Base-by-base conservation (phyloP, 768 basidiomycete species). In the Dentipellis sp. region DNA sequence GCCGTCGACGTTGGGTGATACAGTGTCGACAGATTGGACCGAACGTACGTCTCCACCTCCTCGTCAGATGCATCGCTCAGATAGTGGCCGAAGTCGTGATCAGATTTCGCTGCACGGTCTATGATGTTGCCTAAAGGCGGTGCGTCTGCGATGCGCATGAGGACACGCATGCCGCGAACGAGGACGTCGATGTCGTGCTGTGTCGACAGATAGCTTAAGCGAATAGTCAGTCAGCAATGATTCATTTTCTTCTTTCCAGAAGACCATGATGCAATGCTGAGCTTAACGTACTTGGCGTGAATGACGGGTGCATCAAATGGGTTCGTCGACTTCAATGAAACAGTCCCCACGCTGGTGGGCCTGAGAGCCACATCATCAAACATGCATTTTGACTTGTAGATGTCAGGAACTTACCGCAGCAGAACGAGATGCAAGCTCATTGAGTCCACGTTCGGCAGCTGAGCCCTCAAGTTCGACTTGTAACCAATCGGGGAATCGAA, bases 1-100 rank as follows among this genome's bases (percentile, higher is more conserved):
- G 65, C 75, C 56, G 75, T 72, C 55, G 72, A 73, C 56, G 71
- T 57, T 0, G 76, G 78, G 58, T 78, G 75, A 59, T 73, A 80
- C 29, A 76, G 49, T 2, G 78, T 76, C 51, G 74, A 70, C 10
- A 69, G 52, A 37, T 73, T 63, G 21, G 63, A 53, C 54, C 70
- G 64, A 14, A 79, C 52, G 23, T 67, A 49, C 22, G 70, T 62
- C 2, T 62, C 70, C 2, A 80, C 59, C 53, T 71, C 71, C 11
- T 66, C 58, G 50, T 73, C 75, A 40, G 58, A 65, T 40, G 69
- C 54, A 39, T 52, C 49, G 21, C 65, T 66, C 36, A 79, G 51
- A 50, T 64, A 58, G 62, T 78, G 73, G 56, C 78, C 75, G 6
- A 76, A 65, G 17, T 58, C 50, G 8, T 69, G 65, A 56, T 69